phyloP scores from a whole-genome alignment of 2,329 filamentous ascomycete species.

The Proliferodiscus dingleyae region DNA sequence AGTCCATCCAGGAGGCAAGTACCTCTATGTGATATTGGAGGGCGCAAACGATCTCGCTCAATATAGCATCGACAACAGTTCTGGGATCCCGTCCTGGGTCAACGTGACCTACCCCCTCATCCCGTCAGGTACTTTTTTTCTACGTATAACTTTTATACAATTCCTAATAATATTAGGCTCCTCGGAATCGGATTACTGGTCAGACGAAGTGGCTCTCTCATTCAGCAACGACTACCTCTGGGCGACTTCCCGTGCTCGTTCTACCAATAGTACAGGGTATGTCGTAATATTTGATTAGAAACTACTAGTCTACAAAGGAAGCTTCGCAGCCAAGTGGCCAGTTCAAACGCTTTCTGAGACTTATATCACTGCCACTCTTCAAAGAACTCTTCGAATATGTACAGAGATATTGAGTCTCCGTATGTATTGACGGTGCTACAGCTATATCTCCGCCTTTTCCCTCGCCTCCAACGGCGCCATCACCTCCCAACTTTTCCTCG shows the following conservation, averaged over 20 bases:
- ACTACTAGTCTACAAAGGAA: too few relatives aligned
- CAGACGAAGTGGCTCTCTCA: constrained; percentile 32
- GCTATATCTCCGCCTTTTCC: constrained; percentile 15
- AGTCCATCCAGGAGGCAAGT: constrained; percentile 24
- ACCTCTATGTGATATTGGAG: constrained; percentile 45
- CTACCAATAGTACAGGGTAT: constrained; percentile 11
- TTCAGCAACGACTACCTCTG: constrained; percentile 28
- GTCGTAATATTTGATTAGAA: too few relatives aligned
- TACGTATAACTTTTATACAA: background rate
- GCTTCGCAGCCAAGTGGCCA: too few relatives aligned
- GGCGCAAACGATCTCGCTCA: constrained; percentile 39
- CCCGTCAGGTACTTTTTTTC: constrained; percentile 10
- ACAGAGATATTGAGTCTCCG: too few relatives aligned
- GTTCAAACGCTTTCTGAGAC: too few relatives aligned
- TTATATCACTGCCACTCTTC: too few relatives aligned
- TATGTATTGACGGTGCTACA: too few relatives aligned
- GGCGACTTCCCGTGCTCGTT: constrained; percentile 22
- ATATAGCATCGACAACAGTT: constrained; percentile 21
- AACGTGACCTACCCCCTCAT: constrained; percentile 13
- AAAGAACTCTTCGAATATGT: too few relatives aligned
- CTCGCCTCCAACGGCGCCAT: constrained; percentile 7
- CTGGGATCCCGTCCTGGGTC: constrained; percentile 9
- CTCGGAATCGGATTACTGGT: constrained; percentile 26
- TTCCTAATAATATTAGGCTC: background rate
- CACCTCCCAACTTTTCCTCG: constrained; percentile 10